Percentiles rank a stretch among this genome's conserved stretches.
Evolutionary conservation across 2,329 filamentous ascomycete genomes (phyloP).

Genomic region (Botrytis fragariae): DNA sequence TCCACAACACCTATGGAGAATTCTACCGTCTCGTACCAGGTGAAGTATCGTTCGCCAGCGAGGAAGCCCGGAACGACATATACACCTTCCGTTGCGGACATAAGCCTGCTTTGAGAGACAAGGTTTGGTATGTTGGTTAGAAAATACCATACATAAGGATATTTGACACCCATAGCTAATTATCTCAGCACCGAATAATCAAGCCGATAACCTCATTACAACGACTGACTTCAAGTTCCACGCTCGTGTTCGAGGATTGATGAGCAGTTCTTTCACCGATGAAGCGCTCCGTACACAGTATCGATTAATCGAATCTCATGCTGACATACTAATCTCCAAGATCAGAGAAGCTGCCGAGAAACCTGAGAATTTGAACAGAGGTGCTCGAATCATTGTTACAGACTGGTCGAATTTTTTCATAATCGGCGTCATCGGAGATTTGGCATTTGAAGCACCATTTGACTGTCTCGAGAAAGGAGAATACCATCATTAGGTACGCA

Average conservation of each 20-base stretch:
- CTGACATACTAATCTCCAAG: constrained; percentile 17
- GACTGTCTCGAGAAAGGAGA: constrained; percentile 35
- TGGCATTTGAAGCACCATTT: constrained; percentile 44
- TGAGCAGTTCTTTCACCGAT: constrained; percentile 36
- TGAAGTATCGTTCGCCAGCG: not conserved
- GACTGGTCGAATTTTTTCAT: constrained; percentile 40
- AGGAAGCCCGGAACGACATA: constrained; percentile 4
- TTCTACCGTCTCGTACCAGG: not conserved
- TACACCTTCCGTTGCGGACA: not conserved
- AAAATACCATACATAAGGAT: not conserved
- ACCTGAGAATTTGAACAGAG: constrained; percentile 1
- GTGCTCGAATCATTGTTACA: constrained; percentile 29
- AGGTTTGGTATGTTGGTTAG: constrained; percentile 3
- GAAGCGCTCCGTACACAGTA: constrained; percentile 37
- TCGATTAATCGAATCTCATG: constrained; percentile 27
- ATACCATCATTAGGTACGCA: constrained; percentile 33
- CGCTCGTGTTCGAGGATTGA: constrained; percentile 30
- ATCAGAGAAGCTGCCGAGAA: not conserved
- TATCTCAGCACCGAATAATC: not conserved
- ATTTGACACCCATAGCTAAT: not conserved
- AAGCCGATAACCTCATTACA: constrained; percentile 1
- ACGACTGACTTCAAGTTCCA: constrained; percentile 25
- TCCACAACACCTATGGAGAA: not conserved
- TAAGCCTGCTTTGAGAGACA: not conserved
- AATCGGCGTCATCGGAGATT: constrained; percentile 43